Conservation (phyloP, 2,329 filamentous ascomycete genomes). For the Didymosphaeria variabile region DNA sequence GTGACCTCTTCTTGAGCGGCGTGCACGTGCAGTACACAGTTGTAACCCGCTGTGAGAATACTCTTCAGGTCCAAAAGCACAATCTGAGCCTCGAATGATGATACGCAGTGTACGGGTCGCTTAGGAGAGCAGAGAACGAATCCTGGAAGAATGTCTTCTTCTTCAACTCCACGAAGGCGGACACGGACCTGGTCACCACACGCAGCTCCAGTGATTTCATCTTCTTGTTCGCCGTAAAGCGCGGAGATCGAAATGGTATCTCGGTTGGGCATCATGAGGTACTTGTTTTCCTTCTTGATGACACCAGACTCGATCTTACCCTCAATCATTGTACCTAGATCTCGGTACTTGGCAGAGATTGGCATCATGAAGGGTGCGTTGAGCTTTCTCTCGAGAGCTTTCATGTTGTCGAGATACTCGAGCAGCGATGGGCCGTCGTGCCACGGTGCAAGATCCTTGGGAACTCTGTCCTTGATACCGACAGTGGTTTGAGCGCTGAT, state of each 20-base stretch:
- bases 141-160: constrained; percentile 94
- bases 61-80: constrained; percentile 92
- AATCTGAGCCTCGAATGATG: constrained; percentile 94
- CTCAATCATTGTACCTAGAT: constrained; percentile 97
- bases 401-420: constrained; percentile 95
- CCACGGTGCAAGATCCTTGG: constrained; percentile 78
- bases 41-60: constrained; percentile 94
- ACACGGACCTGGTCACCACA: constrained; percentile 95
- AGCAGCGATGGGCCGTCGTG: constrained; percentile 89
- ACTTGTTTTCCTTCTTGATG: constrained; percentile 84
- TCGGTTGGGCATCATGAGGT: constrained; percentile 96
- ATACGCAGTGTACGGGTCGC: constrained; percentile 89
- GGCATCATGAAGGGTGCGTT: constrained; percentile 99
- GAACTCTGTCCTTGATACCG: constrained; percentile 88
- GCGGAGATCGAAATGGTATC: constrained; percentile 82
- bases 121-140: constrained; percentile 97
- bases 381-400: constrained; percentile 90
- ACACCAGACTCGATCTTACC: constrained; percentile 97
- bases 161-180: constrained; percentile 91
- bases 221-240: constrained; percentile 94
- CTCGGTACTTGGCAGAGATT: constrained; percentile 92
- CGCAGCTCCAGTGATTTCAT: constrained; percentile 81
- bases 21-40: constrained; percentile 97
- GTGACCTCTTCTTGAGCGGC: constrained; percentile 98
- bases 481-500: constrained; percentile 85